These are phyloP conservation scores for Cardiospermum halicacabum DNA, from an alignment of 345 rosid species.

Conservation along the genomic window DNA sequence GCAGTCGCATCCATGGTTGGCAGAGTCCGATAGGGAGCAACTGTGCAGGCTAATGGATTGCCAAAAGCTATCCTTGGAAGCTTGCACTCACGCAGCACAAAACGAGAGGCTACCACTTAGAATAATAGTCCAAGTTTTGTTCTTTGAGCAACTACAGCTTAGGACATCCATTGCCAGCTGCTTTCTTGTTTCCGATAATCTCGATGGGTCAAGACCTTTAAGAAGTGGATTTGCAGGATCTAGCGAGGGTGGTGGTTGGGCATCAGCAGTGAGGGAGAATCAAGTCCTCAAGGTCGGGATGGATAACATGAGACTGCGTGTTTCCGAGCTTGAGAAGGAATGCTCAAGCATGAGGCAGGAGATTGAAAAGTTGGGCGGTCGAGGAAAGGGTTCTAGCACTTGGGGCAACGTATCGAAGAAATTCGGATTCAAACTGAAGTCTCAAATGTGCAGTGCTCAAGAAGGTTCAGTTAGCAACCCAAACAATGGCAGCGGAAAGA, in stretches of 20 bases:
- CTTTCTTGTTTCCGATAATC: conserved; percentile 88
- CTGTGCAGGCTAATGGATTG: conserved; percentile 93
- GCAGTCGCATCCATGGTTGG: conserved; percentile 97
- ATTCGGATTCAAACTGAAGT: conserved; percentile 80
- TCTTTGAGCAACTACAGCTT: conserved; percentile 99
- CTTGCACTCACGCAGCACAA: conserved; percentile 97
- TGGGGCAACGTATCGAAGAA: conserved; percentile 61
- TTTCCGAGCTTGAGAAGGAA: conserved; percentile 83
- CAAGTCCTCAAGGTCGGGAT: conserved; percentile 95
- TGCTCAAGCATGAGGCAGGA: conserved; percentile 83
- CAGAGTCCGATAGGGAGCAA: conserved; percentile 85
- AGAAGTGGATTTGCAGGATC: conserved; percentile 75
- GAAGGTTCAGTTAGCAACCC: conserved; percentile 80
- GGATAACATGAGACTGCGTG: conserved; percentile 94
- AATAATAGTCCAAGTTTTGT: conserved; percentile 84
- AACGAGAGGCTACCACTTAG: conserved; percentile 92
- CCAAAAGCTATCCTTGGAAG: conserved; percentile 95
- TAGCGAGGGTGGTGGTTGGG: conserved; percentile 87
- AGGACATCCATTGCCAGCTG: conserved; percentile 96
- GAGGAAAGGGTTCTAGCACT: conserved; percentile 40
- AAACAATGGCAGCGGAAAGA: conserved; percentile 42
- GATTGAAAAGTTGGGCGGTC: conserved; percentile 78
- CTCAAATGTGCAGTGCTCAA: conserved; percentile 95
- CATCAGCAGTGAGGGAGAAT: conserved; percentile 87
- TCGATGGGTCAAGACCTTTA: conserved; percentile 81